Percentiles rank a stretch among this genome's conserved stretches.
These are phyloP conservation scores for Lindgomyces ingoldianus DNA, from an alignment of 495 filamentous ascomycete species.

Conservation along the genomic window DNA sequence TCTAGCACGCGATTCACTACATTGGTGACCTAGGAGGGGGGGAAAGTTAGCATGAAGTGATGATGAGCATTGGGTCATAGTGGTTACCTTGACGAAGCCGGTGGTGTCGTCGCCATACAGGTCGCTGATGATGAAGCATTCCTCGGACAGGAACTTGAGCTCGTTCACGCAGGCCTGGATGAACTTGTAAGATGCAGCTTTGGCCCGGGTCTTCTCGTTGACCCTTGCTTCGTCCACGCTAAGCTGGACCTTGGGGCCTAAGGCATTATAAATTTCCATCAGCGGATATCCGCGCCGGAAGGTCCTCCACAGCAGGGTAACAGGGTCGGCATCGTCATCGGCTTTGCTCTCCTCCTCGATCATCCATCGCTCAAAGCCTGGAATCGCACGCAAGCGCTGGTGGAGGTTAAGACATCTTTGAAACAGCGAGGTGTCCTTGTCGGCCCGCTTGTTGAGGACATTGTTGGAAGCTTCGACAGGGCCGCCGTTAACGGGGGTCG, in stretches of 20 bases:
- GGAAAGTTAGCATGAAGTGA: constrained; percentile 25
- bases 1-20: constrained; percentile 89
- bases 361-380: constrained; percentile 73
- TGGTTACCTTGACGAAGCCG: constrained; percentile 86
- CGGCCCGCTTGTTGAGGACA: constrained; percentile 92
- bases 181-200: constrained; percentile 71
- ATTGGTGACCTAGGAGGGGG: constrained; percentile 62
- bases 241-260: constrained; percentile 65
- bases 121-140: constrained; percentile 89
- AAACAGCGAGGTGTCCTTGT: constrained; percentile 83
- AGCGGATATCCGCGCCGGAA: constrained; percentile 82
- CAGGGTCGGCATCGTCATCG: constrained; percentile 72
- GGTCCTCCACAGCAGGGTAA: constrained; percentile 86
- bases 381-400: constrained; percentile 76
- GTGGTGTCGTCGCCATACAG: constrained; percentile 92
- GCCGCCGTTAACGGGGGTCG: constrained; percentile 50
- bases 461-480: constrained; percentile 74
- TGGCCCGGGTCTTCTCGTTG: constrained; percentile 62
- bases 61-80: neutral
- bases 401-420: constrained; percentile 88
- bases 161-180: constrained; percentile 68
- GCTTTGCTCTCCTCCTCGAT: constrained; percentile 65
- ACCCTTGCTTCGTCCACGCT: constrained; percentile 62
- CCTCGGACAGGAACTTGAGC: constrained; percentile 71
- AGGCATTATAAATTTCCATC: constrained; percentile 83